These are phyloP conservation scores for Knoxia roxburghii DNA, from an alignment of 257 asterid species.

Conservation along the genomic window DNA sequence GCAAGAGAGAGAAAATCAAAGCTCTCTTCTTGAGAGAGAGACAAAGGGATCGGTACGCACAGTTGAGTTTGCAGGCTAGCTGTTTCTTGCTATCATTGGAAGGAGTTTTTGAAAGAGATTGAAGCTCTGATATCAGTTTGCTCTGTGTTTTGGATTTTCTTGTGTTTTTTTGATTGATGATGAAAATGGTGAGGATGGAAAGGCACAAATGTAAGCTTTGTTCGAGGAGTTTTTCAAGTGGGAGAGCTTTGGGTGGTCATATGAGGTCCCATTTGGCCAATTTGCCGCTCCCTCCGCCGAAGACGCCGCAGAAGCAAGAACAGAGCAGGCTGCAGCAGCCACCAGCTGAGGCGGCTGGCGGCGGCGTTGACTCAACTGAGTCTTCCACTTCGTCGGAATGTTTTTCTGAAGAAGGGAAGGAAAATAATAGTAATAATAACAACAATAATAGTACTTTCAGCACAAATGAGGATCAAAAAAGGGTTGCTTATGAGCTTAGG, in stretches of 20 bases:
- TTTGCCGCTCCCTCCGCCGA: conserved; percentile 53
- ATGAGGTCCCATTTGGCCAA: conserved; percentile 59
- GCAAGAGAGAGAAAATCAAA: conserved; percentile 20
- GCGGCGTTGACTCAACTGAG: conserved; percentile 22
- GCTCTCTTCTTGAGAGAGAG: conserved; percentile 1
- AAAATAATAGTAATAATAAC: too few species aligned
- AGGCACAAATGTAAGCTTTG: conserved; percentile 53
- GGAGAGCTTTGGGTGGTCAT: conserved; percentile 69
- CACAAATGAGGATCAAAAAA: conserved; percentile 13
- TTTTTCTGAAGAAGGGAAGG: conserved; percentile 21
- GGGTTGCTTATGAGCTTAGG: conserved; percentile 19
- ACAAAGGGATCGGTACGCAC: neutral
- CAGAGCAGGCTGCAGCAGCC: neutral
- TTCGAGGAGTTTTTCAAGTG: conserved; percentile 39
- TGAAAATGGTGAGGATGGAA: conserved; percentile 34
- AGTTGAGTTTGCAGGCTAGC: conserved; percentile 3
- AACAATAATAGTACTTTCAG: neutral
- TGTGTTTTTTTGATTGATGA: neutral
- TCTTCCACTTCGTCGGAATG: conserved; percentile 28
- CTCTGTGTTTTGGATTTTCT: neutral
- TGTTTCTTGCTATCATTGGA: too few species aligned
- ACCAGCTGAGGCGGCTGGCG: neutral
- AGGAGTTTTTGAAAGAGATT: neutral
- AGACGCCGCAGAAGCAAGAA: conserved; percentile 29
- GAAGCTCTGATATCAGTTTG: too few species aligned